A percentile compares a stretch with the other conserved stretches of the same genome.
Evolutionary conservation across 2,329 filamentous ascomycete species (phyloP).

Genomic region (Ceratocystis cubensis): DNA sequence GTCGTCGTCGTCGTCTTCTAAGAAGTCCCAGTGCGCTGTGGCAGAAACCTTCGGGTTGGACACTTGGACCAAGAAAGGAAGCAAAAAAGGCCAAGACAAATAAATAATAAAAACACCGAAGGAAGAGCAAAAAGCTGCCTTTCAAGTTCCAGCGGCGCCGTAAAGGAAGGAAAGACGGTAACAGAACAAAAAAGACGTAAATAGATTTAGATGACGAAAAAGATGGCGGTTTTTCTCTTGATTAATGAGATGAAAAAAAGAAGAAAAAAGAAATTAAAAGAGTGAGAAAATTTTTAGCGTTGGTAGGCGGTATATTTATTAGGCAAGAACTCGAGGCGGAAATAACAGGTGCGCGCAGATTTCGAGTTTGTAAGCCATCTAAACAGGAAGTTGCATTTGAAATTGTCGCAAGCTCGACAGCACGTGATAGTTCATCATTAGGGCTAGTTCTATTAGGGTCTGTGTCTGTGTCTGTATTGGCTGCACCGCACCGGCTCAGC

Average conservation of each 20-base stretch:
- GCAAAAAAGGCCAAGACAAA: not conserved
- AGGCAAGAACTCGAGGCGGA: not conserved
- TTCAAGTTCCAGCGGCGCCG: too few species aligned
- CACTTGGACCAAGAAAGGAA: not conserved
- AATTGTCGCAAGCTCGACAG: not conserved
- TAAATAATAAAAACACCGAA: not conserved
- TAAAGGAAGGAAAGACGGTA: too few species aligned
- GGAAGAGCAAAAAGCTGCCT: not conserved
- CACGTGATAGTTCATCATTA: not conserved
- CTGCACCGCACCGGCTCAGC: too few species aligned
- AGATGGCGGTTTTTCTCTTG: not conserved
- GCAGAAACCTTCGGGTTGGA: not conserved
- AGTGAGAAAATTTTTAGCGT: not conserved
- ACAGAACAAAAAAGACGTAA: not conserved
- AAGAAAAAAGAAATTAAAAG: not conserved
- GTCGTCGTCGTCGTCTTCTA: too few species aligned
- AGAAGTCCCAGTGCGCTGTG: too few species aligned
- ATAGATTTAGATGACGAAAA: not conserved
- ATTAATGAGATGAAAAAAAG: not conserved
- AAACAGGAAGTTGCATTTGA: not conserved
- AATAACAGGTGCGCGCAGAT: not conserved
- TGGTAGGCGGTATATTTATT: not conserved
- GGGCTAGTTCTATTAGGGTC: not conserved
- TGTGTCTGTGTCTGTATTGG: not conserved
- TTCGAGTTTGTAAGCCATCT: not conserved